These are phyloP conservation scores for Tuber microsphaerosporum DNA, from an alignment of 495 filamentous ascomycete genomes.

Conservation along the genomic window DNA sequence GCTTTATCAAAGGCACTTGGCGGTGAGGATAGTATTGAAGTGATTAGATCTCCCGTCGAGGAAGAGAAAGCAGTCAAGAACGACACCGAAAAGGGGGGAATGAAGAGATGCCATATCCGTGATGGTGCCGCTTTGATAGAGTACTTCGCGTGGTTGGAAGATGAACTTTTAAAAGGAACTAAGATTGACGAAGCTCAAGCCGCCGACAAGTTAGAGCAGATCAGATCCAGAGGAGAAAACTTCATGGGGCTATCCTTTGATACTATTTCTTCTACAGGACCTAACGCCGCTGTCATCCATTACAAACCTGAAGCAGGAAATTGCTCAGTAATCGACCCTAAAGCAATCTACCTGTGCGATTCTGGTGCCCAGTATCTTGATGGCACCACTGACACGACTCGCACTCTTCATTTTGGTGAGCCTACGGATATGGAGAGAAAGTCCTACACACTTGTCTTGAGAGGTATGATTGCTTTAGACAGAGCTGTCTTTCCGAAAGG, in stretches of 20 bases:
- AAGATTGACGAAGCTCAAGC: conserved; percentile 85
- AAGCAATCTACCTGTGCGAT: conserved; percentile 88
- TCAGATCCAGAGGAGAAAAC: conserved; percentile 70
- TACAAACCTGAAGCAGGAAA: conserved; percentile 83
- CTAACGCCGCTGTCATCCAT: conserved; percentile 95
- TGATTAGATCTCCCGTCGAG: conserved; percentile 76
- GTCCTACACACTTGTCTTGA: conserved; percentile 90
- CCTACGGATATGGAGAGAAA: conserved; percentile 81
- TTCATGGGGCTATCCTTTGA: conserved; percentile 91
- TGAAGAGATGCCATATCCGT: conserved; percentile 87
- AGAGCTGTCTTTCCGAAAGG: conserved; percentile 87
- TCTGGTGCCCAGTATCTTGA: conserved; percentile 93
- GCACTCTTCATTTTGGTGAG: conserved; percentile 84
- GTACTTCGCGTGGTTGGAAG: conserved; percentile 95
- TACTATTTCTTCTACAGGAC: conserved; percentile 89
- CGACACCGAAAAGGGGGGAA: conserved; percentile 79
- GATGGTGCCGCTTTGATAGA: conserved; percentile 88
- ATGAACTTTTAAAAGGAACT: conserved; percentile 58
- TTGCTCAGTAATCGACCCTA: conserved; percentile 79
- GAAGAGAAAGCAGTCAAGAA: conserved; percentile 99
- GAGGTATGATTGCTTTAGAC: conserved; percentile 90
- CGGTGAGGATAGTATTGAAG: conserved; percentile 80
- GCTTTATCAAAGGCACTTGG: conserved; percentile 80
- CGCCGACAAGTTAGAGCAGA: conserved; percentile 79
- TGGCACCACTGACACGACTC: conserved; percentile 92